Percentiles rank a stretch among this genome's conserved stretches.
Conservation (phyloP, 148 eudicot species). For the Fagopyrum tataricum region DNA sequence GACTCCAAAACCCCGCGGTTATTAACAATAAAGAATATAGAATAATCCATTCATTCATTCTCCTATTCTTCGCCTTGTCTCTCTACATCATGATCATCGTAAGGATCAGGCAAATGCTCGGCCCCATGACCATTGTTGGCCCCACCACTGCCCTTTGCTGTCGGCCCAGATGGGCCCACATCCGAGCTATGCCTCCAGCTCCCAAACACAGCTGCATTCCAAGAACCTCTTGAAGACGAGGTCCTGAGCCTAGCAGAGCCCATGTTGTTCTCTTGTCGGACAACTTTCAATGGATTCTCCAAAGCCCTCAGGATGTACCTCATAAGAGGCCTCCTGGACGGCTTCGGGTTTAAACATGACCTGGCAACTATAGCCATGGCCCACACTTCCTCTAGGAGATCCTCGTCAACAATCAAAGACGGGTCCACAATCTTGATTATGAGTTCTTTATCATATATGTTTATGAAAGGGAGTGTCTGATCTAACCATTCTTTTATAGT, state of each 20-base stretch:
- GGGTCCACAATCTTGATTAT: constrained; percentile 88
- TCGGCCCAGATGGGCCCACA: constrained; percentile 31
- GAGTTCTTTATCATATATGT: constrained; percentile 83
- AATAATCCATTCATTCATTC: background rate
- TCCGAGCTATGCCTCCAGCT: constrained; percentile 95
- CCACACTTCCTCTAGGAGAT: constrained; percentile 95
- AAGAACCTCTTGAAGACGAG: constrained; percentile 78
- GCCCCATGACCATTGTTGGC: constrained; percentile 26
- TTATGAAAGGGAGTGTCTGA: constrained; percentile 54
- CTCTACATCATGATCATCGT: background rate
- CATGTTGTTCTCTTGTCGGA: constrained; percentile 54
- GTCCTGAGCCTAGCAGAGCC: constrained; percentile 78
- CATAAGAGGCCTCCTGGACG: constrained; percentile 81
- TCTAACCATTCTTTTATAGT: constrained; percentile 66
- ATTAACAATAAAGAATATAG: background rate
- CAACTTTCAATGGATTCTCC: constrained; percentile 89
- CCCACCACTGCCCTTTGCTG: constrained; percentile 45
- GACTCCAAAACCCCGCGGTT: background rate
- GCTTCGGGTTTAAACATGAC: constrained; percentile 91
- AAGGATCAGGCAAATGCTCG: constrained; percentile 44
- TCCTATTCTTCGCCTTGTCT: constrained; percentile 2
- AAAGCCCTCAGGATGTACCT: constrained; percentile 83
- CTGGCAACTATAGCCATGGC: constrained; percentile 97
- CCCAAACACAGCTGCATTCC: constrained; percentile 91
- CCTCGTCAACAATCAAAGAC: constrained; percentile 76